Base-by-base conservation (phyloP, 768 basidiomycete genomes). In the Boletus vinaceobasis region DNA sequence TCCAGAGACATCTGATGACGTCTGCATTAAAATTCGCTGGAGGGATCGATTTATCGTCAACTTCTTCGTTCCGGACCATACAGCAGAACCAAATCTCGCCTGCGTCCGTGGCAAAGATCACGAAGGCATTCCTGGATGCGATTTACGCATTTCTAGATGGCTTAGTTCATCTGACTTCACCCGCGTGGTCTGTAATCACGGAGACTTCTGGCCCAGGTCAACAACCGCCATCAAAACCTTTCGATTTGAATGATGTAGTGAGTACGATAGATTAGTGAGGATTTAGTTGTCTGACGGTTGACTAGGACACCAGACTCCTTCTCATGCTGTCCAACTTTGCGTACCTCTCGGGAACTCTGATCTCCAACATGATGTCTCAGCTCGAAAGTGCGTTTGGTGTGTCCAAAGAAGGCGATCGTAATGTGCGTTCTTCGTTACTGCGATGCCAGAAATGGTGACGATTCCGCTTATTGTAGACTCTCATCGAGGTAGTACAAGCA, bases 311-410 rank as follows among this genome's bases (percentile, higher is more conserved):
- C 14, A 84, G 96, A 43, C 77, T 95, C 43, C 78, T 99, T 15
- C 75, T 98, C 38, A 92, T 97, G 39, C 77, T 98, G 32, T 91
- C 93, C 15, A 98, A 98, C 68, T 85, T 98, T 60, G 81, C 80
- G 13, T 81, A 91, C 62, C 78, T 99, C 27, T 82, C 84, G 52
- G 80, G 79, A 52, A 72, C 75, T 0, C 72, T 90, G 33, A 82
- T 98, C 23, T 92, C 93, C 0, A 81, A 75, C 56, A 87, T 98
- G 83, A 79, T 93, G 45, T 79, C 75, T 48, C 87, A 93, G 61
- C 79, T 98, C 32, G 89, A 94, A 68, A 80, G 74, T 48, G 83
- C 86, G 4, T 86, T 95, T 64, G 85, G 85, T 38, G 76, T 84
- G 48, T 81, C 84, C 32, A 80, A 94, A 53, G 72, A 79, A 26